Percentiles rank a stretch among this genome's conserved stretches.
These are phyloP conservation scores for Phytophthora parvispora DNA, from an alignment of 352 stramenopile genomes.

Conservation along the genomic window DNA sequence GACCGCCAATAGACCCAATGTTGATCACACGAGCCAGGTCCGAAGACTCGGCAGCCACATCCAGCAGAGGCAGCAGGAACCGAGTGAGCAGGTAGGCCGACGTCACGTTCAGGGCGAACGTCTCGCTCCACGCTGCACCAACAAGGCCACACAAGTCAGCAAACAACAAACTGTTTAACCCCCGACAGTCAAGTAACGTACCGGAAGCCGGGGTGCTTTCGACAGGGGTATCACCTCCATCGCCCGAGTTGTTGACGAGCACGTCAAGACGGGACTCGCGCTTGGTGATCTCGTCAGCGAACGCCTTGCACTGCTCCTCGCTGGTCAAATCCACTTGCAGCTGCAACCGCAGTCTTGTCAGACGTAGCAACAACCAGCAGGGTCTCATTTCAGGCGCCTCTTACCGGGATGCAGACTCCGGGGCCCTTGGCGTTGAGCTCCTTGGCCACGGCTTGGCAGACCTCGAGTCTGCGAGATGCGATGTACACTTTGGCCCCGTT, in stretches of 20 bases:
- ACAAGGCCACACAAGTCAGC: conserved; percentile 16
- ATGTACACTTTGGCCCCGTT: conserved; percentile 96
- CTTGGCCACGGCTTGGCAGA: conserved; percentile 77
- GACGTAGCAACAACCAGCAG: background rate
- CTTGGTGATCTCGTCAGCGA: conserved; percentile 80
- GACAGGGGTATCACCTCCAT: conserved; percentile 22
- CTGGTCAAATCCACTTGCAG: conserved; percentile 40
- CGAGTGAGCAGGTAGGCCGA: conserved; percentile 94
- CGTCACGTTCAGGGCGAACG: conserved; percentile 96
- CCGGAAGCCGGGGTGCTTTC: conserved; percentile 55
- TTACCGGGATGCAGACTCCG: conserved; percentile 72
- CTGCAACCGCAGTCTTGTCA: conserved; percentile 19
- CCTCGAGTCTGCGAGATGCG: conserved; percentile 86
- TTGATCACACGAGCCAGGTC: conserved; percentile 79
- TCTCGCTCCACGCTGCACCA: conserved; percentile 89
- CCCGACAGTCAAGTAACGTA: background rate
- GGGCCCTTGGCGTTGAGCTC: conserved; percentile 65
- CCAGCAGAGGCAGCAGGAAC: conserved; percentile 92
- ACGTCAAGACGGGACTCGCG: conserved; percentile 87
- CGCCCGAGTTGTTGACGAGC: conserved; percentile 95
- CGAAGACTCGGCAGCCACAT: conserved; percentile 59
- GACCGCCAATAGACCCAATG: conserved; percentile 75
- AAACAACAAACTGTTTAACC: background rate
- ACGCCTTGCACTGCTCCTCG: conserved; percentile 39
- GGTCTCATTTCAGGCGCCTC: background rate